Evolutionary conservation across 495 filamentous ascomycete genomes (phyloP).

Genomic region (Hypoxylon rickii): DNA sequence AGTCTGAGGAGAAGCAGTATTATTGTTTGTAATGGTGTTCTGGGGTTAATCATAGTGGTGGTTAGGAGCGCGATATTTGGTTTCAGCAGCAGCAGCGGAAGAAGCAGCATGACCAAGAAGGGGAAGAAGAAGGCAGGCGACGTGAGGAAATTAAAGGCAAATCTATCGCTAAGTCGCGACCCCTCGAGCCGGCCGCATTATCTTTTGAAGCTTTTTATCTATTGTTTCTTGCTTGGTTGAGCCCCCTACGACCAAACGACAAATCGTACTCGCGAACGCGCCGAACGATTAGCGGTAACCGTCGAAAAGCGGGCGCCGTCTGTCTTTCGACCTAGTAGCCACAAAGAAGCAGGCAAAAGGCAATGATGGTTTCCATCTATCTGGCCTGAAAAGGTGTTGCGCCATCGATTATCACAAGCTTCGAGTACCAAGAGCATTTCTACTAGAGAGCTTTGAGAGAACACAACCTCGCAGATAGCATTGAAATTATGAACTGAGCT

Average conservation of each 20-base stretch:
- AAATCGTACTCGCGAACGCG: constrained; percentile 27
- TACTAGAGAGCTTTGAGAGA: constrained; percentile 34
- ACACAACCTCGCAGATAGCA: constrained; percentile 41
- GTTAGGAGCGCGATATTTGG: constrained; percentile 22
- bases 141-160: constrained; percentile 18
- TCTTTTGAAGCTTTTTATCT: constrained; percentile 17
- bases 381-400: constrained; percentile 40
- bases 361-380: constrained; percentile 27
- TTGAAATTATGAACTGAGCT: constrained; percentile 38
- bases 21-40: constrained; percentile 36
- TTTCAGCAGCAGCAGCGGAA: constrained; percentile 12
- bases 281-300: constrained; percentile 38
- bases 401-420: constrained; percentile 36
- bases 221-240: constrained; percentile 17
- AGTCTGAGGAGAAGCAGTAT: constrained; percentile 22
- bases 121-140: constrained; percentile 2
- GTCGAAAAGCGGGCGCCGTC: constrained; percentile 37
- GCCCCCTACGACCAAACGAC: constrained; percentile 28
- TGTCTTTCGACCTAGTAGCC: constrained; percentile 35
- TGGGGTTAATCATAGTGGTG: constrained; percentile 29
- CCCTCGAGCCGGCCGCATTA: constrained; percentile 24
- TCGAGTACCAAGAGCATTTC: constrained; percentile 30
- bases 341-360: constrained; percentile 19
- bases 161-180: constrained; percentile 1
- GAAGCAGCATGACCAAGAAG: constrained; percentile 3